Conservation (phyloP, 495 filamentous ascomycete species). For the Aspergillus bertholletiae region DNA sequence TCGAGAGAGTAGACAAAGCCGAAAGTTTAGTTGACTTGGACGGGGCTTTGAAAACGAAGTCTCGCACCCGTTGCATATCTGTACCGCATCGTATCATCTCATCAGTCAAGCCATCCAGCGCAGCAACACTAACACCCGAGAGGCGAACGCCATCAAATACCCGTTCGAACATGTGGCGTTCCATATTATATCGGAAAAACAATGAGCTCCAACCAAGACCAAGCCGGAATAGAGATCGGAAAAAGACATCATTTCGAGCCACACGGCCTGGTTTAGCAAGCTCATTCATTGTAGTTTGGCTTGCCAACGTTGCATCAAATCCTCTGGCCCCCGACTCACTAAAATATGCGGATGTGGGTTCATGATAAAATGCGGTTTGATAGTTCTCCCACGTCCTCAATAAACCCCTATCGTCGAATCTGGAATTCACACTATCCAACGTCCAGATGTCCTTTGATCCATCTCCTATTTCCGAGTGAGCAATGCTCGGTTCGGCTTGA, state of each 20-base stretch:
- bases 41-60: constrained; percentile 48
- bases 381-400: constrained; percentile 75
- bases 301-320: constrained; percentile 65
- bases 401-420: constrained; percentile 21
- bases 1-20: constrained; percentile 34
- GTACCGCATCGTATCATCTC: constrained; percentile 65
- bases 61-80: constrained; percentile 57
- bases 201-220: constrained; percentile 78
- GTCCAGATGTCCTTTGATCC: constrained; percentile 56
- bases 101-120: constrained; percentile 54
- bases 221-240: constrained; percentile 63
- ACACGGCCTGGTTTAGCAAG: constrained; percentile 14
- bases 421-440: constrained; percentile 18
- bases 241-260: constrained; percentile 45
- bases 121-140: constrained; percentile 62
- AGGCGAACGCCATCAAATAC: constrained; percentile 53
- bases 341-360: constrained; percentile 59
- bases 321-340: constrained; percentile 70
- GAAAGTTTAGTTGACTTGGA: constrained; percentile 26
- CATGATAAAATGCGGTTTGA: constrained; percentile 35
- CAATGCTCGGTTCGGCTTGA: constrained; percentile 11
- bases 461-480: constrained; percentile 11
- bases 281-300: constrained; percentile 12
- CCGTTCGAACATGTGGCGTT: constrained; percentile 55
- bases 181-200: constrained; percentile 67